Conservation (phyloP, 345 rosid genomes). For the Ricinus communis region DNA sequence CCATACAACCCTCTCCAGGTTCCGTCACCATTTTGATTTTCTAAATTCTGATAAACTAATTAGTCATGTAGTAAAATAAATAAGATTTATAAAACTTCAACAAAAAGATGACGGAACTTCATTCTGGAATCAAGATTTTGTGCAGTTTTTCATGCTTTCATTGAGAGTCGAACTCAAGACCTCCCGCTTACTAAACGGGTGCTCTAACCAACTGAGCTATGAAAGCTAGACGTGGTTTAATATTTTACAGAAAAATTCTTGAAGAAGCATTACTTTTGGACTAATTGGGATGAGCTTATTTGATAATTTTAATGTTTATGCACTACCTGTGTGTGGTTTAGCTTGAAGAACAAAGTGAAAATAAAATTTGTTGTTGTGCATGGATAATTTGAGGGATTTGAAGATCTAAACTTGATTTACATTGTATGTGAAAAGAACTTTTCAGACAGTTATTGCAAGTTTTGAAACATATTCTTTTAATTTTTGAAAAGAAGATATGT, state of each 20-base stretch:
- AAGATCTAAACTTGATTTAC: no score
- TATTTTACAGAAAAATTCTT: no score
- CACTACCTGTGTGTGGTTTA: no score
- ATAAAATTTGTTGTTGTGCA: no score
- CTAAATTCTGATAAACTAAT: neutral
- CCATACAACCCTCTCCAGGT: constrained; percentile 96
- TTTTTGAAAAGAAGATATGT: no score
- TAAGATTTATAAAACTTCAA: no score
- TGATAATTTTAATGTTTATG: neutral
- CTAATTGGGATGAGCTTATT: neutral
- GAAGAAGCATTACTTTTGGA: no score
- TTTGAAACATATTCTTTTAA: no score
- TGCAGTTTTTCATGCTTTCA: constrained; percentile 47
- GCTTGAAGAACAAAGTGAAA: no score
- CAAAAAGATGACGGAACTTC: neutral
- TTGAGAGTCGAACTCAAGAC: constrained; percentile 97
- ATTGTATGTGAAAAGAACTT: no score
- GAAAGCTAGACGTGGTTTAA: constrained; percentile 41
- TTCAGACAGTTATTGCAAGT: no score
- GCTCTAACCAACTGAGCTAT: constrained; percentile 99
- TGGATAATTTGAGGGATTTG: no score
- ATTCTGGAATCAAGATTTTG: neutral
- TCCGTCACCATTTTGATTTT: neutral
- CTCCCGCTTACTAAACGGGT: constrained; percentile 98
- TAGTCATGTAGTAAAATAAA: neutral